phyloP scores from a whole-genome alignment of 192 early-diverging fungal species.

The Coemansia sp. region DNA sequence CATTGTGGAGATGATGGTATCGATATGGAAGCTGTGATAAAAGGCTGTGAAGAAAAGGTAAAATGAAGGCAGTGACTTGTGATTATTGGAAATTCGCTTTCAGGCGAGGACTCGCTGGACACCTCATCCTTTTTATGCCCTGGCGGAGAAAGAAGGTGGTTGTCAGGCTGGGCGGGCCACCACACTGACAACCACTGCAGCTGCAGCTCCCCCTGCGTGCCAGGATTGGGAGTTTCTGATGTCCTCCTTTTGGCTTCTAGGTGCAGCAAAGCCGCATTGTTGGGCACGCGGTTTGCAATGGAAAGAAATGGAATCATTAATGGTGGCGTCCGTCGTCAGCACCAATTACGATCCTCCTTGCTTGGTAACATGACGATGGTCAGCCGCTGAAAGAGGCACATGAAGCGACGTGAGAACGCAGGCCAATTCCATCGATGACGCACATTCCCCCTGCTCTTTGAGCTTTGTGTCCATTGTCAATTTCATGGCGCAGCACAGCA shows the following conservation, averaged over 20 bases:
- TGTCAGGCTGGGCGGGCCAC: neutral
- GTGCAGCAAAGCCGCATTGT: neutral
- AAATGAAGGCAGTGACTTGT: neutral
- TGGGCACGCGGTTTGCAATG: neutral
- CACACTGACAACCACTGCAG: neutral
- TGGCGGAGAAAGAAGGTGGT: neutral
- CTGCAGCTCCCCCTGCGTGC: neutral
- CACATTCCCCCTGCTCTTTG: neutral
- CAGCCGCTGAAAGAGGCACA: neutral
- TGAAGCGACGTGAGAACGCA: neutral
- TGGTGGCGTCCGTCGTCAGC: neutral
- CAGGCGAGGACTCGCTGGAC: neutral
- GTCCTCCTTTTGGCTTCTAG: neutral
- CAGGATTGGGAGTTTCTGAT: neutral
- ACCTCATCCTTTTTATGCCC: neutral
- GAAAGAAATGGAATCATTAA: neutral
- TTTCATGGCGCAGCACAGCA: conserved; percentile 1
- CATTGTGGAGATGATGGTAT: neutral
- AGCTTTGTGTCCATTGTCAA: neutral
- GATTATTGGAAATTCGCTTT: neutral
- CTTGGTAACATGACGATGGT: neutral
- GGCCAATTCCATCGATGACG: neutral
- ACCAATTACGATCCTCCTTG: neutral
- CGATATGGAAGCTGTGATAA: neutral
- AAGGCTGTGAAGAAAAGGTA: neutral